A percentile compares a stretch with the other conserved stretches of the same genome.
Evolutionary conservation across 176 grass and related monocot genomes (phyloP).

Genomic region (Dactylis glomerata): DNA sequence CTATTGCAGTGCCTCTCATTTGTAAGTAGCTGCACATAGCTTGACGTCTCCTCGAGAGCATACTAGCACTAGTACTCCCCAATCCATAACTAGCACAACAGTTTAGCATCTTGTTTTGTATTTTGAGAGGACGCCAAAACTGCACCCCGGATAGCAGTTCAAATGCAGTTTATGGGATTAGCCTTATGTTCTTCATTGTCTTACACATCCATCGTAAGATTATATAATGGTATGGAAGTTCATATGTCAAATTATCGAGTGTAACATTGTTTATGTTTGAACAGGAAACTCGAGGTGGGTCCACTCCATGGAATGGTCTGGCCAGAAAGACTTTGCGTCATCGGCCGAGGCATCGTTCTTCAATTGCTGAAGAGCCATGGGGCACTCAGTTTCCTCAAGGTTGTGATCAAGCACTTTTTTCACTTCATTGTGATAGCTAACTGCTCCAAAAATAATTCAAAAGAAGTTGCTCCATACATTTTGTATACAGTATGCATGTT

Average conservation of each 20-base stretch:
- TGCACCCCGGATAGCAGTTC: neutral
- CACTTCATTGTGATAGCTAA: neutral
- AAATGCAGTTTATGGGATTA: neutral
- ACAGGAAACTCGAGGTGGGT: conserved; percentile 96
- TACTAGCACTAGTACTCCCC: neutral
- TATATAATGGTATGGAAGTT: neutral
- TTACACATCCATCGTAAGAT: neutral
- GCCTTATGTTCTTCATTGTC: neutral
- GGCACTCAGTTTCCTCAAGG: conserved; percentile 90
- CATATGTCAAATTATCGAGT: neutral
- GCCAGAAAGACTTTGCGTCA: conserved; percentile 65
- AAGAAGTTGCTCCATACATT: neutral
- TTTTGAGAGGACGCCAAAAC: neutral
- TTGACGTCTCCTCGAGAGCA: neutral
- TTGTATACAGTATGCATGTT: too few species aligned
- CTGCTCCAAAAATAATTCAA: neutral
- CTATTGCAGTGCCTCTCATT: neutral
- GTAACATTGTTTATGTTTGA: neutral
- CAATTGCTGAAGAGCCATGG: conserved; percentile 84
- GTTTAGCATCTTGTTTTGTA: neutral
- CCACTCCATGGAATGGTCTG: conserved; percentile 92
- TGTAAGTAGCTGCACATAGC: neutral
- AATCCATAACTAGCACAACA: neutral
- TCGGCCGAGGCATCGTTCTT: conserved; percentile 46
- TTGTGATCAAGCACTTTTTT: conserved; percentile 18